These are phyloP conservation scores for Colletotrichum viniferum DNA, from an alignment of 2,329 filamentous ascomycete genomes.

Conservation along the genomic window DNA sequence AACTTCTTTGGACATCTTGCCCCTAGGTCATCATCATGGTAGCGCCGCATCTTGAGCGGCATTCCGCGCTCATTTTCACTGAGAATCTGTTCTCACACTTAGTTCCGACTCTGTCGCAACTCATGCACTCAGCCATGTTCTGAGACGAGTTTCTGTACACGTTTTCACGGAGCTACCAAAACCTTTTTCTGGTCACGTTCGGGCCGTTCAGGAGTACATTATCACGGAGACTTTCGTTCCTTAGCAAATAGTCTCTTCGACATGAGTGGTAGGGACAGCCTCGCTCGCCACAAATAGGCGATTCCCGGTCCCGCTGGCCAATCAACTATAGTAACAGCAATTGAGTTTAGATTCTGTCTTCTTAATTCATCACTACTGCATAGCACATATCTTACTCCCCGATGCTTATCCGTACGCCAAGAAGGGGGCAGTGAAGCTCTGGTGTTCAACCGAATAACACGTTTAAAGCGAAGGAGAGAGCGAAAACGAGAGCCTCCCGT, in stretches of 20 bases:
- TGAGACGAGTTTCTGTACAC: too few species aligned
- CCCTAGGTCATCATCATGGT: fast-evolving
- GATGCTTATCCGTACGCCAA: not conserved
- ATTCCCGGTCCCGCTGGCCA: not conserved
- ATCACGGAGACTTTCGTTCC: not conserved
- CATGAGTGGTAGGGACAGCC: not conserved
- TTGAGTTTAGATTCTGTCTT: not conserved
- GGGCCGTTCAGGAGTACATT: fast-evolving
- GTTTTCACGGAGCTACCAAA: not conserved
- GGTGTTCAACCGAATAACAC: not conserved
- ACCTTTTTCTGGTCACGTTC: not conserved
- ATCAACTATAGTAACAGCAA: not conserved
- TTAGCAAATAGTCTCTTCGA: not conserved
- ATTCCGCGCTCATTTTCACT: not conserved
- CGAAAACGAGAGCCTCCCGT: not conserved
- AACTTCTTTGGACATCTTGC: fast-evolving
- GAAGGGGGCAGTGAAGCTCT: not conserved
- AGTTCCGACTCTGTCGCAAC: not conserved
- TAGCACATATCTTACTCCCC: not conserved
- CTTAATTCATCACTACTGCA: not conserved
- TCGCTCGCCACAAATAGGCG: not conserved
- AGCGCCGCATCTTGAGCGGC: fast-evolving
- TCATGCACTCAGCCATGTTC: not conserved
- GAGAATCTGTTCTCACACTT: not conserved
- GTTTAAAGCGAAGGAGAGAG: not conserved